These are phyloP conservation scores for Aureobasidium sp. DNA, from an alignment of 2,329 filamentous ascomycete species.

Conservation along the genomic window DNA sequence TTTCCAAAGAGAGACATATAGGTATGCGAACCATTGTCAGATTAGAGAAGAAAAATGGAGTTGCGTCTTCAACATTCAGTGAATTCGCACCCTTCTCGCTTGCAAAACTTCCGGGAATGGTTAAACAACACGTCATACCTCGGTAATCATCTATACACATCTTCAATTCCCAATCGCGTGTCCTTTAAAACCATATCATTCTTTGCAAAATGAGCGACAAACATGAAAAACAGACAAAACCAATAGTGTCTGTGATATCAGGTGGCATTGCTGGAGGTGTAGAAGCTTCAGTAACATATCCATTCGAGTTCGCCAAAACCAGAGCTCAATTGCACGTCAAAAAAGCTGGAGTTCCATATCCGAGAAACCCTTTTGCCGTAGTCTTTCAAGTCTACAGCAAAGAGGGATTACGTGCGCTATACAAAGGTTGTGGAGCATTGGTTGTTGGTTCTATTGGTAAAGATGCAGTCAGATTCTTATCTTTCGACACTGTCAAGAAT, in stretches of 20 bases:
- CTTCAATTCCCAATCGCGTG: neutral
- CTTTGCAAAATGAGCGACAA: neutral
- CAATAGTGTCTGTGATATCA: constrained; percentile 30
- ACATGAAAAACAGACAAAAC: constrained; percentile 21
- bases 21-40: too few relatives aligned
- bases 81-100: neutral
- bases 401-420: constrained; percentile 53
- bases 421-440: constrained; percentile 57
- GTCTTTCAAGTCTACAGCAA: constrained; percentile 48
- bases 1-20: too few relatives aligned
- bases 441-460: constrained; percentile 57
- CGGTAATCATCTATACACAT: neutral
- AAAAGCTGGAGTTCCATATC: constrained; percentile 36
- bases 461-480: constrained; percentile 59
- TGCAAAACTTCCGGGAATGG: constrained; percentile 4
- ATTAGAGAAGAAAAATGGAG: too few relatives aligned
- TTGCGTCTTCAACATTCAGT: neutral
- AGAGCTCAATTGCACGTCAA: constrained; percentile 45
- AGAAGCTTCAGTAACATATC: constrained; percentile 41
- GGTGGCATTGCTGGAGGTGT: constrained; percentile 32
- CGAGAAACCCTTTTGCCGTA: constrained; percentile 52
- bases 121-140: neutral
- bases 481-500: constrained; percentile 59
- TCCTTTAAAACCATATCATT: neutral
- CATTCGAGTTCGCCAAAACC: constrained; percentile 63